Evolutionary conservation across 192 early-diverging fungal species (phyloP).

Genomic region (Linnemannia schmuckeri): DNA sequence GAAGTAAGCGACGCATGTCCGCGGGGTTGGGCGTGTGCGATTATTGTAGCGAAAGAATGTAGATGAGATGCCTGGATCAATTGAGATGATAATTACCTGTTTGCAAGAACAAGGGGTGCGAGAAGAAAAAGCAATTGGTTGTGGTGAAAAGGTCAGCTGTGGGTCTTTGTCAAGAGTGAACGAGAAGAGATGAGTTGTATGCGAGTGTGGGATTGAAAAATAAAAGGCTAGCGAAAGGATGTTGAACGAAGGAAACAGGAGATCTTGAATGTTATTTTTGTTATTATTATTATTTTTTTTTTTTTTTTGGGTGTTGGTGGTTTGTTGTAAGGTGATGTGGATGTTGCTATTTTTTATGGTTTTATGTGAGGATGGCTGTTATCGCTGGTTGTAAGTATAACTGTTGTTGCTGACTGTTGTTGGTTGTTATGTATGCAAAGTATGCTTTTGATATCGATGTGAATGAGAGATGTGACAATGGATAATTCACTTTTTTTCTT

Average conservation of each 20-base stretch:
- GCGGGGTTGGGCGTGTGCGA: neutral
- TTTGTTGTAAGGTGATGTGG: neutral
- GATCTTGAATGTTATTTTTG: constrained; percentile 10
- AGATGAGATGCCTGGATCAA: neutral
- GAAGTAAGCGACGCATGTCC: neutral
- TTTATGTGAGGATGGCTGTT: no score
- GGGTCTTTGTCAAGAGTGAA: neutral
- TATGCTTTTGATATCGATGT: neutral
- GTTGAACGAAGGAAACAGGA: neutral
- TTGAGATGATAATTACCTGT: neutral
- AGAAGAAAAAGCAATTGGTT: neutral
- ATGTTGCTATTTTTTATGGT: neutral
- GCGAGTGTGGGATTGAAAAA: neutral
- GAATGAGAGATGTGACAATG: neutral
- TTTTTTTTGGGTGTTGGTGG: constrained; percentile 3
- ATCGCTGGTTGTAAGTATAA: no score
- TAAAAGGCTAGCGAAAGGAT: neutral
- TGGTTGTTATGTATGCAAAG: neutral
- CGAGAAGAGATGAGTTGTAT: neutral
- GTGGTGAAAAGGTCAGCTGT: neutral
- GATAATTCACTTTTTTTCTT: neutral
- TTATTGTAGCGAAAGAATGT: neutral
- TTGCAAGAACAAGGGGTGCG: neutral
- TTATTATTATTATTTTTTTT: no score
- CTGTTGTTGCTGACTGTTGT: neutral